Base-by-base conservation (phyloP, 1,284 basidiomycete species). In the Mycosarcoma maydis region DNA sequence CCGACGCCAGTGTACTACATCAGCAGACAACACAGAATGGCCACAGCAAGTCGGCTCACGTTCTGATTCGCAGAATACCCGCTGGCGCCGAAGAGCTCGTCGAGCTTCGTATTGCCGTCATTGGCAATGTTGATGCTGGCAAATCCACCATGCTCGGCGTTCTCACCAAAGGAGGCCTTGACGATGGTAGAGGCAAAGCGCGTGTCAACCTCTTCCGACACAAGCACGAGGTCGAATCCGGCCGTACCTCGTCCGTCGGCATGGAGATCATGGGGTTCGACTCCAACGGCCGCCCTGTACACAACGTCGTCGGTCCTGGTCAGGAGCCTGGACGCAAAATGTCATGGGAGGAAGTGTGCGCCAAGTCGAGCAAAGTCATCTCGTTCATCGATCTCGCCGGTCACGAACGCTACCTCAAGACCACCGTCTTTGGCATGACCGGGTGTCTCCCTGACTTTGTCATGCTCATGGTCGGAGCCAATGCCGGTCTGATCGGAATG, bases 211-310 rank as follows among this genome's bases (percentile, higher is more conserved):
- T 98, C 7, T 98, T 98, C 84, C 86, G 95, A 41, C 96, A 99
- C 83, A 97, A 98, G 82, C 95, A 98, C 79, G 95, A 99, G 83
- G 86, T 98, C 64, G 95, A 98, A 84, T 93, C 91, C 10, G 95
- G 96, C 2, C 85, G 96, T 50, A 98, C 95, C 0, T 93, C 91
- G 26, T 92, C 90, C 60, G 92, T 98, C 29, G 95, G 96, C 38
- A 92, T 96, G 89, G 94, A 98, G 86, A 92, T 92, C 73, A 75
- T 81, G 73, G 80, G 80, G 3, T 78, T 76, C 32, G 67, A 74
- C 46, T 75, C 70, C 11, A 58, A 72, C 42, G 77, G 78, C 19
- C 36, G 34, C 10, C 59, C 74, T 1, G 74, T 79, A 3, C 65
- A 71, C 44, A 67, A 57, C 9, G 50, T 54, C 9, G 53, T 52